phyloP scores from a whole-genome alignment of 129 eudicot species.

The Rutidosis leptorrhynchoides region DNA sequence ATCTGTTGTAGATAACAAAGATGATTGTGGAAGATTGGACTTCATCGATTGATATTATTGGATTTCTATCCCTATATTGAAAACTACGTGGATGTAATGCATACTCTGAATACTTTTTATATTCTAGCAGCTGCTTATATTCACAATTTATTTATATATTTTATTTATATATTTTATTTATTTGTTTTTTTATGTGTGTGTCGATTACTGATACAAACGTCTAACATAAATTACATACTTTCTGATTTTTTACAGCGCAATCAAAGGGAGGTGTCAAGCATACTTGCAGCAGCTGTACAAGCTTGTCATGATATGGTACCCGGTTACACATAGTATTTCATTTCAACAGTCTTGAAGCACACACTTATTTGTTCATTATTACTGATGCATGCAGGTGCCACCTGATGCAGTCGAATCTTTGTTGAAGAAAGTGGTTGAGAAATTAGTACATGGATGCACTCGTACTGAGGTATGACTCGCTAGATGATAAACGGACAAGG shows the following conservation, averaged over 20 bases:
- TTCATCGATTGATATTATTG: conserved; percentile 64
- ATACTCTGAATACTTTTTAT: conserved; percentile 12
- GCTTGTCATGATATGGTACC: conserved; percentile 97
- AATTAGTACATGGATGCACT: conserved; percentile 79
- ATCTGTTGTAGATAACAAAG: conserved; percentile 60
- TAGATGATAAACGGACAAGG: too few species aligned
- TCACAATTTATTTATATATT: conserved; percentile 4
- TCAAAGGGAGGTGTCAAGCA: conserved; percentile 81
- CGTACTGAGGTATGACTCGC: conserved; percentile 65
- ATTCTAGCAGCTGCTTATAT: conserved; percentile 1
- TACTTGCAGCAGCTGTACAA: conserved; percentile 93
- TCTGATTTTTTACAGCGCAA: conserved; percentile 64
- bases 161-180: neutral
- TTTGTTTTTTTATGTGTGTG: conserved; percentile 15
- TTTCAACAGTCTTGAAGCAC: conserved; percentile 24
- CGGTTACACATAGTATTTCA: conserved; percentile 9
- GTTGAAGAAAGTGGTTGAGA: conserved; percentile 78
- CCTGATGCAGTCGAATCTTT: conserved; percentile 94
- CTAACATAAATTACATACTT: too few species aligned
- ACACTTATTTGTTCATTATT: conserved; percentile 22
- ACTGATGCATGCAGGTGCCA: conserved; percentile 54
- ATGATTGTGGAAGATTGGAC: conserved; percentile 89
- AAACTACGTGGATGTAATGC: conserved; percentile 73
- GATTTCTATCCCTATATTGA: conserved; percentile 76
- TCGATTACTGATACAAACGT: too few species aligned